Evolutionary conservation across 306 rosid species (phyloP), one percentile per base, ranked within the genome.

Genomic region (Ziziphus jujuba): DNA sequence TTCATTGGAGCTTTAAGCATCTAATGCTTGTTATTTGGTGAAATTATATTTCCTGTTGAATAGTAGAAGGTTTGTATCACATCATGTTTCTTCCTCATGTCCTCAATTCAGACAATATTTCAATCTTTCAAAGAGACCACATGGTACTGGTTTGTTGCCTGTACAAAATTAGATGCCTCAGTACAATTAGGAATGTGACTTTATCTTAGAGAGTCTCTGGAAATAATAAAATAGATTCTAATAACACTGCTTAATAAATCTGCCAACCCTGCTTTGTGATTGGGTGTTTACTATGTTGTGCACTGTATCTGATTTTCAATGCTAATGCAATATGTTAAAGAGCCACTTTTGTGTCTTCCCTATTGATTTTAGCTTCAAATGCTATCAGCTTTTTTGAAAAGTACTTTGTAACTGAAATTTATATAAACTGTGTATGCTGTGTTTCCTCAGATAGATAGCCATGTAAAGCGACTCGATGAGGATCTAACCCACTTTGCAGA

Each of bases 401-500:
- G 34, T 12, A 10, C 49, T 19, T 63, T 35, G 31, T 45, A 20
- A 43, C 70, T 56, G 51, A 24, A 74, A 52, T 47, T 77, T 65
- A 75, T 63, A 58, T 57, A 66, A 65, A 65, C 40, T 74, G 68
- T 79, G 35, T 56, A 9, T 73, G 17, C 76, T 73, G 56, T 74
- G 24, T 81, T 73, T 78, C 67, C 70, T 75, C 84, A 93, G 98
- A 90, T 93, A 80, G 98, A 93, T 72, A 85, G 98, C 78, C 98
- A 93, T 72, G 70, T 93, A 40, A 93, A 93, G 85, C 84, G 97
- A 56, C 97, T 93, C 63, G 97, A 93, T 66, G 96, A 90, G 84
- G 99, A 93, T 82, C 81, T 93, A 75, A 83, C 78, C 82, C 81
- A 90, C 83, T 93, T 90, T 73, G 91, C 90, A 0, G 97, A 93